phyloP scores from a whole-genome alignment of 169 alveolate species.

The Eimeria zaria region DNA sequence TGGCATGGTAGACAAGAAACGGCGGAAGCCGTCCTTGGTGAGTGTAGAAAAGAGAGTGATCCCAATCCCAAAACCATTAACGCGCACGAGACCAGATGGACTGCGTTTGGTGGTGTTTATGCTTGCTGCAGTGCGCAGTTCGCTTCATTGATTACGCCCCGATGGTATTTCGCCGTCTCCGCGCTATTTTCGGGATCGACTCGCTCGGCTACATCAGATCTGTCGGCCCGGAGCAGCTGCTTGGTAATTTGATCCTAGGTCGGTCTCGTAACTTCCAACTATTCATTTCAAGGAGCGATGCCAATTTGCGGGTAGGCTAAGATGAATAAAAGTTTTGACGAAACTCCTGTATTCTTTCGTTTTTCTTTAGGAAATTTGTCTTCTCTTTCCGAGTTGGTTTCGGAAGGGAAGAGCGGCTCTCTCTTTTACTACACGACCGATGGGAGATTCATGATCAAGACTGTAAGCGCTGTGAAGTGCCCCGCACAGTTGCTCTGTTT shows the following conservation, averaged over 20 bases:
- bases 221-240: slow-evolving; percentile 98
- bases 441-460: slow-evolving; percentile 86
- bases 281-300: not conserved
- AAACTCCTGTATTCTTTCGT: not conserved
- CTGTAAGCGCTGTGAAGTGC: slow-evolving; percentile 50
- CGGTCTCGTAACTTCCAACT: not conserved
- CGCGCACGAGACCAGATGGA: not conserved
- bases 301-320: not conserved
- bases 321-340: not conserved
- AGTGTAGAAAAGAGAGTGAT: slow-evolving; percentile 1
- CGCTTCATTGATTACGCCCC: slow-evolving; percentile 98
- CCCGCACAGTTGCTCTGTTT: not conserved
- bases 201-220: slow-evolving; percentile 96
- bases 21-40: slow-evolving; percentile 52
- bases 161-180: slow-evolving; percentile 96
- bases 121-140: slow-evolving; percentile 72
- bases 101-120: not conserved
- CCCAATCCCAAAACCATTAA: not conserved
- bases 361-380: slow-evolving; percentile 96
- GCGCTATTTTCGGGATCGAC: slow-evolving; percentile 94
- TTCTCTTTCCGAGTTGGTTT: slow-evolving; percentile 96
- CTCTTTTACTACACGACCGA: slow-evolving; percentile 97
- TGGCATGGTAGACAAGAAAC: slow-evolving; percentile 74
- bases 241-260: slow-evolving; percentile 85
- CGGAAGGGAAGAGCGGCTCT: slow-evolving; percentile 98